phyloP scores from a whole-genome alignment of 805 yeast species.

The Teunomyces tritomae region DNA sequence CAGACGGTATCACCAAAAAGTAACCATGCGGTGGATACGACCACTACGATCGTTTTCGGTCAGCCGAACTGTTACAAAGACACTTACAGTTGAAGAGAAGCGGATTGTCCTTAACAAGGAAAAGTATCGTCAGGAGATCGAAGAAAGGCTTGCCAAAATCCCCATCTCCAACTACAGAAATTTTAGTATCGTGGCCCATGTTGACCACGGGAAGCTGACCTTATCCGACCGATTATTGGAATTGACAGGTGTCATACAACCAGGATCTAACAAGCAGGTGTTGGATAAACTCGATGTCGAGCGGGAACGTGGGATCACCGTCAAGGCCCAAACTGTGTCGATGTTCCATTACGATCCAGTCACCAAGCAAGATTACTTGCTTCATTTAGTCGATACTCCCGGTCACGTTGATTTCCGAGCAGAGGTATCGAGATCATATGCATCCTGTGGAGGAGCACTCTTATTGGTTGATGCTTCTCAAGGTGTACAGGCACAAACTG shows the following conservation, averaged over 20 bases:
- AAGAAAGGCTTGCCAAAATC: conserved; percentile 66
- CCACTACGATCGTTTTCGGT: conserved; percentile 4
- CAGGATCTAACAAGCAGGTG: conserved; percentile 76
- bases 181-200: conserved; percentile 95
- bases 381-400: conserved; percentile 94
- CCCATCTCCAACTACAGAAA: conserved; percentile 84
- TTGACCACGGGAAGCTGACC: conserved; percentile 88
- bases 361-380: conserved; percentile 67
- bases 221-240: conserved; percentile 85
- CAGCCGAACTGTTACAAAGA: conserved; percentile 5
- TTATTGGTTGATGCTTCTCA: conserved; percentile 91
- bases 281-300: conserved; percentile 92
- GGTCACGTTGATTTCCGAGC: conserved; percentile 97
- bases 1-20: not conserved
- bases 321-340: conserved; percentile 94
- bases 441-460: conserved; percentile 94
- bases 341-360: conserved; percentile 71
- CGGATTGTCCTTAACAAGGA: conserved; percentile 30
- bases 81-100: conserved; percentile 23
- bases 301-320: conserved; percentile 93
- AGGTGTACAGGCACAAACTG: conserved; percentile 97
- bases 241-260: conserved; percentile 81
- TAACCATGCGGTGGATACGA: conserved; percentile 1
- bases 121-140: conserved; percentile 30
- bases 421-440: conserved; percentile 91